A percentile compares a stretch with the other conserved stretches of the same genome.
These are phyloP conservation scores for Erythrobasidium hasegawianum DNA, from an alignment of 1,284 basidiomycete species.

Conservation along the genomic window DNA sequence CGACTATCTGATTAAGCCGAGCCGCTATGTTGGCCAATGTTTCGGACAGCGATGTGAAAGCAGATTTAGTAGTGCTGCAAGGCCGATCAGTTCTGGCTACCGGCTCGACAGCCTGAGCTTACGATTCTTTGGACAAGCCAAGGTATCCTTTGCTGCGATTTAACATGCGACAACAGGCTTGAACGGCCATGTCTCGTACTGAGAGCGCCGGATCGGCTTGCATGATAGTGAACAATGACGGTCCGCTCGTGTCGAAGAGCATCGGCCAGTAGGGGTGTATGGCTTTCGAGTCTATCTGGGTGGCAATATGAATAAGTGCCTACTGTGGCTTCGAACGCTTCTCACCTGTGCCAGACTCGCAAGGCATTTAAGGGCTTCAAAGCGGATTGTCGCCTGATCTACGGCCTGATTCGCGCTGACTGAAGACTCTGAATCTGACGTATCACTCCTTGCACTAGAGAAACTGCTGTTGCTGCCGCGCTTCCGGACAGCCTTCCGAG, in stretches of 20 bases:
- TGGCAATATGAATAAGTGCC: no score
- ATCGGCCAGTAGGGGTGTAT: background rate
- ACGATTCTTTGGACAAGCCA: background rate
- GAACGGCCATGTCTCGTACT: background rate
- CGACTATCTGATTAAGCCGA: no score
- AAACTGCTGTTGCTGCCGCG: background rate
- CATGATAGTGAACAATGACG: background rate
- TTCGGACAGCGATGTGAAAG: background rate
- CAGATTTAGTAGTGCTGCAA: background rate
- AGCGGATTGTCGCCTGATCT: background rate
- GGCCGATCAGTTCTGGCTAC: no score
- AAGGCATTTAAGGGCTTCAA: background rate
- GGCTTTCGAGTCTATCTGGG: background rate
- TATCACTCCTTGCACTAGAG: no score
- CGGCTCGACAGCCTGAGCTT: no score
- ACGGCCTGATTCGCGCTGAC: background rate
- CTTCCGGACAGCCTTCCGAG: background rate
- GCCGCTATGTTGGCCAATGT: background rate
- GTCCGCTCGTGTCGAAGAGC: background rate
- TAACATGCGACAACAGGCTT: background rate
- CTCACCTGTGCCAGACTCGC: background rate
- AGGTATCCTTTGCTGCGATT: background rate
- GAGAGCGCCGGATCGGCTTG: background rate
- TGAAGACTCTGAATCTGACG: background rate
- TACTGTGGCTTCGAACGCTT: no score